Percentiles rank a stretch among this genome's conserved stretches.
Conservation (phyloP, 805 yeast species). For the Jamesozyma spencerorum region DNA sequence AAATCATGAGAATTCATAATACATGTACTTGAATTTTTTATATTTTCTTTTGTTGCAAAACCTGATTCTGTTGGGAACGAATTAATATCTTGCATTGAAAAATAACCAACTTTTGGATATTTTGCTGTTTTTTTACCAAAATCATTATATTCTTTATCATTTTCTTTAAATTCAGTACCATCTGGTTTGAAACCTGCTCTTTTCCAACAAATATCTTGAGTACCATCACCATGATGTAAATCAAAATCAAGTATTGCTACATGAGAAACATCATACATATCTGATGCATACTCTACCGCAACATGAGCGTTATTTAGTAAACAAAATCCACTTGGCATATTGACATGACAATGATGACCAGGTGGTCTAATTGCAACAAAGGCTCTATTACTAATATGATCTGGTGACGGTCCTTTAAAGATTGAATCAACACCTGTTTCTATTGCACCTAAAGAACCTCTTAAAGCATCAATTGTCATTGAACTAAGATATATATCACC, state of each 20-base stretch:
- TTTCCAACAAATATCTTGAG: conserved; percentile 80
- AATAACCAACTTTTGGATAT: conserved; percentile 65
- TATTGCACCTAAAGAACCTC: conserved; percentile 69
- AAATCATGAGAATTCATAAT: conserved; percentile 64
- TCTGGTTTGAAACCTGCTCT: conserved; percentile 39
- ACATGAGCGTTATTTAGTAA: conserved; percentile 73
- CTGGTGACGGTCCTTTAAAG: conserved; percentile 30
- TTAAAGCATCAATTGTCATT: conserved; percentile 57
- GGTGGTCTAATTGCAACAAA: conserved; percentile 73
- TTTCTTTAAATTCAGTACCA: conserved; percentile 22
- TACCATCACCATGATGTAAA: conserved; percentile 83
- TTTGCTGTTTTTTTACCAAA: conserved; percentile 35
- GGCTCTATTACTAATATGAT: conserved; percentile 35
- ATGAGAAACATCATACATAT: conserved; percentile 57
- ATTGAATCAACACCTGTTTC: conserved; percentile 60
- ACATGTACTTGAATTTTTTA: conserved; percentile 72
- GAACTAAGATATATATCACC: conserved; percentile 73
- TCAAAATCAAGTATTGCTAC: conserved; percentile 78
- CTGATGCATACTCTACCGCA: conserved; percentile 67
- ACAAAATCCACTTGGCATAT: conserved; percentile 81
- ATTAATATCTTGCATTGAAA: conserved; percentile 75
- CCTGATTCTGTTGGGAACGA: conserved; percentile 80
- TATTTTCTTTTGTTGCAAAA: conserved; percentile 59
- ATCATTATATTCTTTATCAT: conserved; percentile 31
- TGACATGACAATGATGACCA: conserved; percentile 80